Conservation (phyloP, 2,329 filamentous ascomycete genomes). For the Aspergillus bombycis region DNA sequence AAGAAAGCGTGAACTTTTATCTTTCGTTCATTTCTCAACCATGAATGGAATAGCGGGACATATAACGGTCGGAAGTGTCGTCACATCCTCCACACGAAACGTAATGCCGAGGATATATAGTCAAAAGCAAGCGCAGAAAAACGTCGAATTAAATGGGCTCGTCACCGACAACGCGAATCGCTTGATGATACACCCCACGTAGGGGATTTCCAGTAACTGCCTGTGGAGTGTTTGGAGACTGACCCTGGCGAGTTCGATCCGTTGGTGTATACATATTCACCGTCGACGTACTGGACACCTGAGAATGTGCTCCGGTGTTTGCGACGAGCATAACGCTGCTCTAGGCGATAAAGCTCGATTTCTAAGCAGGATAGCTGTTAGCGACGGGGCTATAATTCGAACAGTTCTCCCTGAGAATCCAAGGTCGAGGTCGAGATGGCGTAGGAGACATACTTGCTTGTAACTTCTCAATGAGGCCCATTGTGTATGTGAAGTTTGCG, state of each 20-base stretch:
- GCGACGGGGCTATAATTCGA: constrained; percentile 6
- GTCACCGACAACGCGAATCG: constrained; percentile 34
- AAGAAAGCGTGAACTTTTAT: constrained; percentile 16
- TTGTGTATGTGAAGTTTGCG: constrained; percentile 30
- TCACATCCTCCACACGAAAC: constrained; percentile 26
- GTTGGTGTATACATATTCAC: constrained; percentile 81
- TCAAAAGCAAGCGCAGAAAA: constrained; percentile 13
- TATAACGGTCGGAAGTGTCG: constrained; percentile 17
- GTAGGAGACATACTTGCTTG: constrained; percentile 50
- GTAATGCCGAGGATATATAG: constrained; percentile 26
- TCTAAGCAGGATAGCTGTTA: constrained; percentile 47
- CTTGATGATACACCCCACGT: constrained; percentile 31
- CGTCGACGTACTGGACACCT: constrained; percentile 89
- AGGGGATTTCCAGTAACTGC: constrained; percentile 35
- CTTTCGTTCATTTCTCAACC: constrained; percentile 13
- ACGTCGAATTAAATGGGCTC: constrained; percentile 8
- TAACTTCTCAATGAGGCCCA: constrained; percentile 56
- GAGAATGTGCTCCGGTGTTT: constrained; percentile 88
- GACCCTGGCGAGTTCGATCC: constrained; percentile 40
- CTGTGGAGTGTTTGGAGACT: constrained; percentile 44
- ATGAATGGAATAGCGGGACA: constrained; percentile 13
- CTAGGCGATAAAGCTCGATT: constrained; percentile 89
- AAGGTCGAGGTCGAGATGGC: background rate
- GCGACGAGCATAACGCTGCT: constrained; percentile 91
- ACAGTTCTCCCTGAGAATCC: background rate